phyloP scores from a whole-genome alignment of 2,329 filamentous ascomycete genomes.

The Exophiala viscosa region DNA sequence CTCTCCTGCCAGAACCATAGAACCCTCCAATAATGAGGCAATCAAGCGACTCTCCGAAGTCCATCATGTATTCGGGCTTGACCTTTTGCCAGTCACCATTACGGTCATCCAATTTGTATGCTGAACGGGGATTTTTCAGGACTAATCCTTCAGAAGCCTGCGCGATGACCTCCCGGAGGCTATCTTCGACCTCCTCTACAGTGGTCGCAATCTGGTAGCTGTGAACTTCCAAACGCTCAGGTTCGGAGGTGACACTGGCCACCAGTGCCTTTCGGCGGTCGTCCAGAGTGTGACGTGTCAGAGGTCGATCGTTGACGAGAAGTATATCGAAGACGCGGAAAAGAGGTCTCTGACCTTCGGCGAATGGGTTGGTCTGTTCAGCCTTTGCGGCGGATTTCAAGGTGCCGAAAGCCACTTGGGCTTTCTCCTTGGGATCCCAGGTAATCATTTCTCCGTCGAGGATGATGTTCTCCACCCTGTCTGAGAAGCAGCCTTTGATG shows the following conservation, averaged over 20 bases:
- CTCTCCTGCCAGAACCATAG: slow-evolving; percentile 81
- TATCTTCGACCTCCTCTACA: slow-evolving; percentile 70
- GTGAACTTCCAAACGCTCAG: slow-evolving; percentile 80
- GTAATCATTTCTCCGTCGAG: slow-evolving; percentile 98
- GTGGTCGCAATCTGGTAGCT: slow-evolving; percentile 63
- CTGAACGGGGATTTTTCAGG: slow-evolving; percentile 84
- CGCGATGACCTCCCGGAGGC: slow-evolving; percentile 76
- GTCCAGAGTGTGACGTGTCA: slow-evolving; percentile 78
- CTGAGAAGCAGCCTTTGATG: slow-evolving; percentile 70
- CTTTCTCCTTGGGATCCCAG: slow-evolving; percentile 84
- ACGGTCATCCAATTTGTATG: slow-evolving; percentile 81
- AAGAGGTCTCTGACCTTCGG: slow-evolving; percentile 66
- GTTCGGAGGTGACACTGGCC: slow-evolving; percentile 64
- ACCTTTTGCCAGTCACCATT: slow-evolving; percentile 98
- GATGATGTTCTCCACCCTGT: slow-evolving; percentile 78
- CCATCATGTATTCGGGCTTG: slow-evolving; percentile 96
- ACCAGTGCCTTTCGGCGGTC: slow-evolving; percentile 75
- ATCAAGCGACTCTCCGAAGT: slow-evolving; percentile 90
- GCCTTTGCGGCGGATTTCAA: slow-evolving; percentile 85
- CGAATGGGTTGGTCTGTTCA: slow-evolving; percentile 69
- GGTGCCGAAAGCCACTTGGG: slow-evolving; percentile 84
- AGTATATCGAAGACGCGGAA: slow-evolving; percentile 89
- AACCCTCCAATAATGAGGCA: slow-evolving; percentile 88
- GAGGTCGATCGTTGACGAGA: slow-evolving; percentile 73
- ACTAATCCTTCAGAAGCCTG: slow-evolving; percentile 87